A percentile compares a stretch with the other conserved stretches of the same genome.
These are phyloP conservation scores for Botrytis paeoniae DNA, from an alignment of 2,329 filamentous ascomycete genomes.

Conservation along the genomic window DNA sequence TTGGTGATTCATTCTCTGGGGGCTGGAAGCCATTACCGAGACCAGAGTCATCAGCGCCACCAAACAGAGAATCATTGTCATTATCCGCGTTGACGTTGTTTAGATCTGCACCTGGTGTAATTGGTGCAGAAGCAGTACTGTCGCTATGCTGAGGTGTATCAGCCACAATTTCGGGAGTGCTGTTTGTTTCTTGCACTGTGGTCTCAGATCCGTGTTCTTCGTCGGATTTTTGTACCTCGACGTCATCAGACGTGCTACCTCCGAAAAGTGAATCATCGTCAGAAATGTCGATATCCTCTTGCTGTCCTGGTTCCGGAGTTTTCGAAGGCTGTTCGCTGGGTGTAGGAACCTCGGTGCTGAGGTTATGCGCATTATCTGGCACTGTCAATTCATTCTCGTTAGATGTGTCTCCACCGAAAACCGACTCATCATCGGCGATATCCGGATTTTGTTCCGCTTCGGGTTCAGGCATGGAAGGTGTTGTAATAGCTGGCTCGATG, in stretches of 20 bases:
- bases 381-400: too few species aligned
- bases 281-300: too few species aligned
- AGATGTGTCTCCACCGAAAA: not conserved
- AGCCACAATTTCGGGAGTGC: not conserved
- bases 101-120: accelerated
- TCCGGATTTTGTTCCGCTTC: not conserved
- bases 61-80: not conserved
- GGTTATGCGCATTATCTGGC: too few species aligned
- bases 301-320: too few species aligned
- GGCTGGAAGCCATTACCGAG: not conserved
- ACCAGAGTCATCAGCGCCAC: not conserved
- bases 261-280: too few species aligned
- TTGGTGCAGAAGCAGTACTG: not conserved
- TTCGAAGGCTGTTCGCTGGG: too few species aligned
- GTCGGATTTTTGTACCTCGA: accelerated
- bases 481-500: accelerated
- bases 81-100: not conserved
- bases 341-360: too few species aligned
- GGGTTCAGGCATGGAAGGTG: accelerated
- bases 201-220: not conserved
- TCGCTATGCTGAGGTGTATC: accelerated
- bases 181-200: accelerated
- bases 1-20: accelerated
- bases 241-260: not conserved
- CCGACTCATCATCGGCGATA: too few species aligned